Base-by-base conservation (phyloP, 495 filamentous ascomycete species). In the Podospora anserina region DNA sequence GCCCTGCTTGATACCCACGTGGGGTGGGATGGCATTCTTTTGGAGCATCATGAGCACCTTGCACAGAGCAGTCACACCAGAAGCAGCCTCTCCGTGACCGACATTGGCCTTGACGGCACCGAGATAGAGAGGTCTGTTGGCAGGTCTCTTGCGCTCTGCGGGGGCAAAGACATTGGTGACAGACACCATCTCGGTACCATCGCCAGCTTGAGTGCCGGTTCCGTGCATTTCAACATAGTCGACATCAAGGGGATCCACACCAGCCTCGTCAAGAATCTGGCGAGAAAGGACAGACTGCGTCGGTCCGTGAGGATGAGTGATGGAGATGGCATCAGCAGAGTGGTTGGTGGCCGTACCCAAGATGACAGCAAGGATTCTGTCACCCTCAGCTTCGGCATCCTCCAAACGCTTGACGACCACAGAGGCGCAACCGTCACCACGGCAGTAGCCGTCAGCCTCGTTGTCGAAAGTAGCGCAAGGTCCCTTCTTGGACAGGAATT, bases 171-270 rank as follows among this genome's bases (percentile, higher is more conserved):
- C 84, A 68, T 89, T 89, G 18, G 89, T 87, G 49, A 95, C 90
- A 11, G 90, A 92, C 44, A 83, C 78, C 89, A 94, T 92, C 76
- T 96, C 92, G 0, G 87, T 88, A 0, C 86, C 88, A 76, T 96
- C 92, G 11, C 92, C 92, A 20, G 90, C 91, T 74, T 93, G 91
- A 0, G 92, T 94, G 9, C 92, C 92, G 0, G 92, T 95, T n/a
- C 92, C 92, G 75, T 96, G 92, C 87, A 93, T 92, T 75, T 96
- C 92, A 16, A 95, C 87, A 69, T 94, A 95, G 79, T 88, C 88
- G 23, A 94, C 79, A 61, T 93, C 89, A 64, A 86, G 85, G 2
- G 92, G 89, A 65, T 92, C 87, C 5, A 91, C 82, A 54, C 90
- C 86, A 11, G 90, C 88, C 49, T 90, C 83, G 58, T 89, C 85